Evolutionary conservation across 129 eudicot genomes (phyloP).

Genomic region (Ambrosia trifida): DNA sequence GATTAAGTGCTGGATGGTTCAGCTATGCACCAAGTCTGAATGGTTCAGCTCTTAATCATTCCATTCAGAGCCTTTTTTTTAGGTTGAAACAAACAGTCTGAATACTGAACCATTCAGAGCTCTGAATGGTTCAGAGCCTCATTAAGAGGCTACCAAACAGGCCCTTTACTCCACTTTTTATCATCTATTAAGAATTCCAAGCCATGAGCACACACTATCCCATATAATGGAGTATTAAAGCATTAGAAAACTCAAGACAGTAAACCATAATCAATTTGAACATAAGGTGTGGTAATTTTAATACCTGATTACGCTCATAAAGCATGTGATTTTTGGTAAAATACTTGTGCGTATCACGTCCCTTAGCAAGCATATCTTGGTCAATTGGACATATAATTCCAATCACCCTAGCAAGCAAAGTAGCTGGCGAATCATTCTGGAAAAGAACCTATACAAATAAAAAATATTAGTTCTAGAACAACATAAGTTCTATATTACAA

Average conservation of each 20-base stretch:
- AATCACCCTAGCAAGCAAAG: constrained; percentile 89
- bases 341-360: constrained; percentile 86
- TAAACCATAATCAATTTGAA: not conserved
- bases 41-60: too few relatives aligned
- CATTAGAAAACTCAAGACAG: not conserved
- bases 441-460: constrained; percentile 64
- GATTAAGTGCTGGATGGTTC: too few relatives aligned
- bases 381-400: constrained; percentile 80
- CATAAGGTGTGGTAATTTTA: not conserved
- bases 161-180: not conserved
- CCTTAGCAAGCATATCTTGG: constrained; percentile 87
- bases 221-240: not conserved
- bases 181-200: not conserved
- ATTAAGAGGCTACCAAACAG: too few relatives aligned
- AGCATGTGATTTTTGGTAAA: constrained; percentile 97
- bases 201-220: not conserved
- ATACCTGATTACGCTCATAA: constrained; percentile 68
- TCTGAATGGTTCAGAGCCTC: too few relatives aligned
- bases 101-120: too few relatives aligned
- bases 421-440: constrained; percentile 98
- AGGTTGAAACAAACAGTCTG: too few relatives aligned
- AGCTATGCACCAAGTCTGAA: too few relatives aligned
- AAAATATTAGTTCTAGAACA: constrained; percentile 15
- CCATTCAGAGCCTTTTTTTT: too few relatives aligned
- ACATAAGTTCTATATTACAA: not conserved